A percentile compares a stretch with the other conserved stretches of the same genome.
These are phyloP conservation scores for Botrytis hyacinthi DNA, from an alignment of 2,329 filamentous ascomycete species.

Conservation along the genomic window DNA sequence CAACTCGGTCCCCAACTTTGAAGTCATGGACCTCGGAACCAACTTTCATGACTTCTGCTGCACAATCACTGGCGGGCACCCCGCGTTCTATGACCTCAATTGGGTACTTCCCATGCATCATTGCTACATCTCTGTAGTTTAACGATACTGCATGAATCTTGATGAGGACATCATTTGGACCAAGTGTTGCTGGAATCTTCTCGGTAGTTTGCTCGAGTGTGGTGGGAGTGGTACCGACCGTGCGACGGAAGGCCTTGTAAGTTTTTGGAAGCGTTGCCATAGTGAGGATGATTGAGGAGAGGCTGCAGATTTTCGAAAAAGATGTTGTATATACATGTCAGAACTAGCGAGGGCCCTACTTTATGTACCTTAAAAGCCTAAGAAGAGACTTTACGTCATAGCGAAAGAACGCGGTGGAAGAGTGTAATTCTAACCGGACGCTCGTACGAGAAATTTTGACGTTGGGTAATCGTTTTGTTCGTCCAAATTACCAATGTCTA, in stretches of 20 bases:
- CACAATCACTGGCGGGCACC: not conserved
- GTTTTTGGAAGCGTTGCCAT: not conserved
- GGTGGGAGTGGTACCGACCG: not conserved
- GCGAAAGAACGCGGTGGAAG: not conserved
- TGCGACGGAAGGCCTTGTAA: not conserved
- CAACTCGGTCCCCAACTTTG: not conserved
- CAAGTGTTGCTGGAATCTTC: not conserved
- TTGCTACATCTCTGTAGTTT: not conserved
- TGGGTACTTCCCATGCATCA: not conserved
- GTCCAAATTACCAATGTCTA: not conserved
- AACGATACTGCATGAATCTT: not conserved
- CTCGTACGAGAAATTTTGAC: not conserved
- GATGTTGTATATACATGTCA: not conserved
- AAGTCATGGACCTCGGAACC: not conserved
- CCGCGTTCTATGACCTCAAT: not conserved
- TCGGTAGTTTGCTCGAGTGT: not conserved
- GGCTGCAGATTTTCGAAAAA: not conserved
- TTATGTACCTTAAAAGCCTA: not conserved
- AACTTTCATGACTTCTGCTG: not conserved
- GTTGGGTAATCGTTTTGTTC: not conserved
- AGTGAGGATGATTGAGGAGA: not conserved
- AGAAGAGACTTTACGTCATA: not conserved
- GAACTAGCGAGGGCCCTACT: not conserved
- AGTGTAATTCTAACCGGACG: not conserved
- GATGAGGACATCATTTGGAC: not conserved